A percentile compares a stretch with the other conserved stretches of the same genome.
Conservation (phyloP, 768 basidiomycete genomes). For the Tricholoma matsutake region DNA sequence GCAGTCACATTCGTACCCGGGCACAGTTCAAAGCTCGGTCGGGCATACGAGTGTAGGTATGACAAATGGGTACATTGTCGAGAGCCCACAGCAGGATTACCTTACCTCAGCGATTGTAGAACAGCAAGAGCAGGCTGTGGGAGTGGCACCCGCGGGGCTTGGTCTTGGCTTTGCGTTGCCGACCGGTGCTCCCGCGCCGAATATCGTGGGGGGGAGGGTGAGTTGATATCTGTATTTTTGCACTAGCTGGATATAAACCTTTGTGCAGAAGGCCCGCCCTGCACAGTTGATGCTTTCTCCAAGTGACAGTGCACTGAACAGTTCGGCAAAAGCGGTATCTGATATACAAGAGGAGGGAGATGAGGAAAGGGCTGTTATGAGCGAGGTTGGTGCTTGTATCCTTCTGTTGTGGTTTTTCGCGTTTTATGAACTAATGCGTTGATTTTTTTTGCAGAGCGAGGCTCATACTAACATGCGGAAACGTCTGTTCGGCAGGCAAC, state of each 20-base stretch:
- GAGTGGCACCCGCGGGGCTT: not conserved
- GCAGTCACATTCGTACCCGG: slow-evolving; percentile 39
- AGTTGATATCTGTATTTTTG: slow-evolving; percentile 3
- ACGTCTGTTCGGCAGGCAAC: slow-evolving; percentile 60
- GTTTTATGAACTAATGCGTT: not conserved
- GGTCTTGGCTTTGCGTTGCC: slow-evolving; percentile 17
- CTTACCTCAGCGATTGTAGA: not conserved
- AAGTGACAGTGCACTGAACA: slow-evolving; percentile 56
- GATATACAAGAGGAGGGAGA: slow-evolving; percentile 40
- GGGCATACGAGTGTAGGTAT: slow-evolving; percentile 34
- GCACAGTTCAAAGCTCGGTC: slow-evolving; percentile 39
- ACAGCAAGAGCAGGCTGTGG: not conserved
- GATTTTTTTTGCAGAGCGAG: slow-evolving; percentile 44
- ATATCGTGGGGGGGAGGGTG: slow-evolving; percentile 19
- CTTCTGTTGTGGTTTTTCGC: slow-evolving; percentile 3
- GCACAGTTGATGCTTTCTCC: slow-evolving; percentile 54
- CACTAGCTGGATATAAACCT: slow-evolving; percentile 12
- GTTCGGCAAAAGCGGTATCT: slow-evolving; percentile 35
- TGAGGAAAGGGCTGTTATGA: slow-evolving; percentile 52
- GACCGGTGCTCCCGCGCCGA: slow-evolving; percentile 11
- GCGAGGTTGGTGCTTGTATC: slow-evolving; percentile 53
- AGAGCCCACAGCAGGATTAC: not conserved
- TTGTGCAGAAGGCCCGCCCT: slow-evolving; percentile 41
- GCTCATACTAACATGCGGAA: slow-evolving; percentile 43
- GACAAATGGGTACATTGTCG: slow-evolving; percentile 4